phyloP scores from a whole-genome alignment of 75 land plant species.

The Cryptomeria japonica region DNA sequence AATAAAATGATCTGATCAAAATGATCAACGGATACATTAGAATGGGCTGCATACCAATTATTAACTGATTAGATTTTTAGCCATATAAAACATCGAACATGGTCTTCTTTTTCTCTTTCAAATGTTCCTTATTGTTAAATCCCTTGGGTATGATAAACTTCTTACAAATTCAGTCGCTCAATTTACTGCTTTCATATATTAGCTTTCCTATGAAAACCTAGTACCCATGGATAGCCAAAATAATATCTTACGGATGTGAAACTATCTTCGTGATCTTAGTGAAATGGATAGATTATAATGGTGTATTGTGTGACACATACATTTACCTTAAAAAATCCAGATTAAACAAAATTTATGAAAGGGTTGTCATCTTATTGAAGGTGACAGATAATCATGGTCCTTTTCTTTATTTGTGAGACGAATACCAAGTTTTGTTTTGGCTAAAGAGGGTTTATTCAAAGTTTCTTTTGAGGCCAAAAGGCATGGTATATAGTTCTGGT shows the following conservation, averaged over 20 bases:
- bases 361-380: not conserved
- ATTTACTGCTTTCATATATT: not conserved
- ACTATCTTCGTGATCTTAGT: not conserved
- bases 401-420: not conserved
- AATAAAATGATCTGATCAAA: not conserved
- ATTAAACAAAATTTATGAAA: not conserved
- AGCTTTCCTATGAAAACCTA: not conserved
- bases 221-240: not conserved
- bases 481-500: not conserved
- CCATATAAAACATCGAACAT: not conserved
- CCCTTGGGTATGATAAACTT: not conserved
- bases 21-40: not conserved
- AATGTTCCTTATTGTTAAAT: not conserved
- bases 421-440: not conserved
- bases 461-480: constrained; percentile 3
- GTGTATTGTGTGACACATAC: not conserved
- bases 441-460: not conserved
- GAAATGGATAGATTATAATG: not conserved
- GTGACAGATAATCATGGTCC: not conserved
- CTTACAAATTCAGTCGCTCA: not conserved
- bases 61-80: not conserved
- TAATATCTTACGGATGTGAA: not conserved
- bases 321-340: not conserved
- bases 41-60: not conserved
- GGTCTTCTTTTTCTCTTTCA: not conserved